Evolutionary conservation across 1,139 yeast species (phyloP), one percentile per base, ranked within the genome.

Genomic region (Petasospora fabianii): DNA sequence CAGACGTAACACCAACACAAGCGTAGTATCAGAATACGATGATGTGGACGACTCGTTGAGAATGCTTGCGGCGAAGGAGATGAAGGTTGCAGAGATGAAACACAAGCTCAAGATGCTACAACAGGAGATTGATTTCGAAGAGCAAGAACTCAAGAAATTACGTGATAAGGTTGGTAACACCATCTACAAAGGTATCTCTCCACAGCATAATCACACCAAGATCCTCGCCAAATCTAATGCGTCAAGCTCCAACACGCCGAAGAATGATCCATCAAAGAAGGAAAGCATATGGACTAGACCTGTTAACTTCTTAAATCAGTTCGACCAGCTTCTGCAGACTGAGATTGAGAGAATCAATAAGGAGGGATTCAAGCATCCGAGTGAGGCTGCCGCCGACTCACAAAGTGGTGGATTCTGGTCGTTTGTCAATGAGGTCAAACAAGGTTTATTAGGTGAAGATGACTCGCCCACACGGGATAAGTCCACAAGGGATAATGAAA

Each of bases 281-380:
- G 48, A 50, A 21, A 64, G 67, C 17, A 55, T 70, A 30, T 61
- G 69, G 68, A 49, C 68, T 3, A 80, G 75, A 49, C 86, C 90
- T 1, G 65, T 82, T 34, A 74, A 69, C 30, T 66, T 81, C 42
- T 68, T 83, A 32, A 85, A 80, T 50, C 87, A 80, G 46, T 73
- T 83, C 53, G 92, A 83, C 57, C 75, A 74, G 35, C 68, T 81
- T 62, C 63, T 83, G 21, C 86, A 77, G 54, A 73, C 69, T 41
- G 90, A 82, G 55, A 68, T 83, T 47, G 90, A 82, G 51, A 69
- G 75, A 56, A 61, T 78, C 16, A 59, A 49, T 21, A 49, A 48
- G 30, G 52, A 51, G 14, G 49, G 51, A 2, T 48, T 47, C 35
- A 36, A 47, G 41, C 35, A 27, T 38, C 24, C 37, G 27, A 28